Evolutionary conservation across 1,284 basidiomycete species (phyloP), one percentile per base, ranked within the genome.

Genomic region (Grifola frondosa): DNA sequence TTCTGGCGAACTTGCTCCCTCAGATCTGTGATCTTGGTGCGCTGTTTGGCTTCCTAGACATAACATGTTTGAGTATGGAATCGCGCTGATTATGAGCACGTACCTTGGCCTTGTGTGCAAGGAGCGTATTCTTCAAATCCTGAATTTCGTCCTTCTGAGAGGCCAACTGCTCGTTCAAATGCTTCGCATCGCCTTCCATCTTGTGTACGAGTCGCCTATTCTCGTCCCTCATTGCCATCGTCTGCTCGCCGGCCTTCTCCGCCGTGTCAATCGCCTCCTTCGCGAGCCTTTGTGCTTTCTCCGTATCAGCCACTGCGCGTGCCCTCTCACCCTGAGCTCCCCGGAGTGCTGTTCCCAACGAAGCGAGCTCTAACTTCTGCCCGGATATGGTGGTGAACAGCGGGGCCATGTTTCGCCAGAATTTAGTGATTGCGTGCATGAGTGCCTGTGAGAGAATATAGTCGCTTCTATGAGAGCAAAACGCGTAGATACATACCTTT

Each of bases 31-130:
- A 60, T 52, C 23, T 48, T 46, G 4, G 35, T 38, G 35, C 54
- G 50, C 42, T 57, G 52, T 29, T 54, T 54, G 16, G 21, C 21
- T 23, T 53, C 57, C 57, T 59, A 28, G 6, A 32, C 9, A 5
- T n/a, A 11, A 13, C 15, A n/a, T 10, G 19, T 23, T 23, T 34
- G 11, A 42, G 25, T 6, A 19, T 19, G 3, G 7, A 19, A 15
- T 20, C 4, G 12, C 10, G 8, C 7, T 5, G 10, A 15, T 11
- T 7, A 13, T 10, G 6, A 10, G 20, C 12, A 24, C 40, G 19
- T n/a, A 51, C 51, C 44, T 46, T 42, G 3, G 22, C 37, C 25
- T 55, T 53, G 3, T 48, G 37, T 11, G 40, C 41, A 3, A 32
- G 39, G 11, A 54, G 15, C 10, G 15, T 44, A 24, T 36, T 29